Base-by-base conservation (phyloP, 192 early-diverging fungal species). In the Mortierella antarctica region DNA sequence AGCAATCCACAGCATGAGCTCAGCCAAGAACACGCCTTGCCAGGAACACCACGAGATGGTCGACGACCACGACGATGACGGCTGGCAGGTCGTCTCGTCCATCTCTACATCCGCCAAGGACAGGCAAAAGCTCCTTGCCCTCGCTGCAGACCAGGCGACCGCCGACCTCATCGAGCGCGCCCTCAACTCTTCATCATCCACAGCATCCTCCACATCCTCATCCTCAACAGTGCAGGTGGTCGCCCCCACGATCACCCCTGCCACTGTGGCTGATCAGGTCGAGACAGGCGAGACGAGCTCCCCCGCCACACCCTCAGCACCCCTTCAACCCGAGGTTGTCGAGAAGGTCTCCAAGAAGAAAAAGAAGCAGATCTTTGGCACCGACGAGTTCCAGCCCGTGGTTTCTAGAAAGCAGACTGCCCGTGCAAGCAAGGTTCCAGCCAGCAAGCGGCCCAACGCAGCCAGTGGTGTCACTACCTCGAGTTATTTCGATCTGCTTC, bases 361-460 rank as follows among this genome's bases (percentile, higher is more conserved):
- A 55, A 80, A 71, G 62, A 80, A 80, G 57, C 74, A 78, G 65
- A 80, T 80, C 61, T 80, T 80, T 72, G 77, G 77, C 39, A 80
- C 77, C 1, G 77, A 80, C 55, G 77, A 80, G 65, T 80, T 80
- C 61, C 77, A 80, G 39, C 77, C 77, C 53, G 77, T 80, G 13
- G 70, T 80, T 54, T 80, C 77, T 51, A 80, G 68, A 65, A 80
- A 80, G 65, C 77, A 80, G 20, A 70, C 72, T 46, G 77, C 70
- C 49, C 77, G 70, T 48, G 54, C 65, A 47, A 66, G 65, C 69
- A 79, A 71, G 58, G 20, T 67, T 40, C 42, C 67, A 2, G 65
- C 58, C 9, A 47, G 8, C 52, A 63, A 67, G 39, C 54, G 52
- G 6, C 60, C 77, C 45, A 72, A 80, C 45, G 70, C 69, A 53